Evolutionary conservation across 768 basidiomycete species (phyloP), one percentile per base, ranked within the genome.

Genomic region (Boletus subcaerulescens): DNA sequence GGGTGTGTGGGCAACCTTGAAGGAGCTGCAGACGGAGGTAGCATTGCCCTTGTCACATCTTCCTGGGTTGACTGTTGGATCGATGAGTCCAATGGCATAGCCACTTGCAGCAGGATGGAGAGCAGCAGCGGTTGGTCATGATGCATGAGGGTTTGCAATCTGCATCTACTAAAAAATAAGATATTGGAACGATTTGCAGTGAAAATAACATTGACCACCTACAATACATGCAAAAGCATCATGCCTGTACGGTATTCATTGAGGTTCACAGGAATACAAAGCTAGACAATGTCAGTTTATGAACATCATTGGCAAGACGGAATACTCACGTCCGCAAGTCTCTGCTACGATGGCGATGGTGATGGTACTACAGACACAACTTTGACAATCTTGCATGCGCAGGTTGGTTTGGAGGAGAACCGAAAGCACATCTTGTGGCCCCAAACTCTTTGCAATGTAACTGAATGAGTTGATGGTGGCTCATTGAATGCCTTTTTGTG

Each of bases 401-500:
- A 99, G 70, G 70, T 99, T 98, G 52, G 97, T 98, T n/a, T n/a
- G n/a, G 53, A 99, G 77, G 13, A 99, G 80, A 14, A 99, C 96
- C 36, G 91, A 92, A 32, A 99, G 77, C 1, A 99, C 97, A 66
- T 99, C 97, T 72, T 98, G 96, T 45, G 97, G 96, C 75, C 97
- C 97, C 75, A 99, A 87, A 75, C 92, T 95, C 77, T 98, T 98
- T 54, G 97, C 97, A 59, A 99, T 99, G 62, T 99, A 99, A 65
- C 97, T 97, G 63, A 99, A 99, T 1, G 96, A 97, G 77, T 99
- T 98, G 75, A 98, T 96, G 20, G 97, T 95, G 1, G 96, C 97
- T 67, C 96, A 91, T 50, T 96, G 90, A 67, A 98, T 99, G 41
- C 91, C 96, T 74, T 98, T 98, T 78, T 99, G 77, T 99, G 97